Evolutionary conservation across 768 basidiomycete genomes (phyloP).

Genomic region (Mycena maculata): DNA sequence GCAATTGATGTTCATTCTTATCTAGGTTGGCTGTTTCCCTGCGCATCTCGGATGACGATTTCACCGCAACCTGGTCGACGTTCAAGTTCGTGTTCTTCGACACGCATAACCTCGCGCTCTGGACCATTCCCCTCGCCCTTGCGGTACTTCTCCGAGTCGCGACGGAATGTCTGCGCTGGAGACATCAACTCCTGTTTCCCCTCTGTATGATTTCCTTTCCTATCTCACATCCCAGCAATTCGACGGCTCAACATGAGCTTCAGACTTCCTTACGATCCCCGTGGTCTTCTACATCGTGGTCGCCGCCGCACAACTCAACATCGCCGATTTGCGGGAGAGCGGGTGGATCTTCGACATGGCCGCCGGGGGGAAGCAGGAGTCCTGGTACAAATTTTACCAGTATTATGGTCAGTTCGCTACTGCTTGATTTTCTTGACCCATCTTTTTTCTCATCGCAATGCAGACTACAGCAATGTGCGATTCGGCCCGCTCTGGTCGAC

Average conservation of each 20-base stretch:
- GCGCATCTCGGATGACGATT: slow-evolving; percentile 82
- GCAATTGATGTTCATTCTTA: slow-evolving; percentile 1
- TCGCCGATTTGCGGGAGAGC: slow-evolving; percentile 64
- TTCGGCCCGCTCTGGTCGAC: slow-evolving; percentile 82
- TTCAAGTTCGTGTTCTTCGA: slow-evolving; percentile 77
- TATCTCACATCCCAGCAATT: neutral
- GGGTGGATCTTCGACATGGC: slow-evolving; percentile 92
- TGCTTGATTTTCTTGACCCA: neutral
- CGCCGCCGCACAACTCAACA: slow-evolving; percentile 67
- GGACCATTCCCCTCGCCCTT: slow-evolving; percentile 82
- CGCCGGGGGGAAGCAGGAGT: slow-evolving; percentile 47
- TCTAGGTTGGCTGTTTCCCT: slow-evolving; percentile 90
- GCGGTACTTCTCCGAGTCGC: slow-evolving; percentile 84
- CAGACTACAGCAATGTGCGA: slow-evolving; percentile 71
- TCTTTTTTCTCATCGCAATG: slow-evolving; percentile 4
- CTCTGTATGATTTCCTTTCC: slow-evolving; percentile 59
- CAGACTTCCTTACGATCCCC: slow-evolving; percentile 87
- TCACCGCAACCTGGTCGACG: slow-evolving; percentile 73
- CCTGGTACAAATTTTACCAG: slow-evolving; percentile 90
- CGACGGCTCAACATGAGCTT: neutral
- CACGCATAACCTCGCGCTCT: slow-evolving; percentile 72
- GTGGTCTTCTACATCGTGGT: slow-evolving; percentile 86
- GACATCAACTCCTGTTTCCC: slow-evolving; percentile 92
- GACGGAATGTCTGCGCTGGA: slow-evolving; percentile 72
- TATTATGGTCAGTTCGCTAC: slow-evolving; percentile 71